Evolutionary conservation across 2,329 filamentous ascomycete genomes (phyloP).

Genomic region (Aspergillus persii): DNA sequence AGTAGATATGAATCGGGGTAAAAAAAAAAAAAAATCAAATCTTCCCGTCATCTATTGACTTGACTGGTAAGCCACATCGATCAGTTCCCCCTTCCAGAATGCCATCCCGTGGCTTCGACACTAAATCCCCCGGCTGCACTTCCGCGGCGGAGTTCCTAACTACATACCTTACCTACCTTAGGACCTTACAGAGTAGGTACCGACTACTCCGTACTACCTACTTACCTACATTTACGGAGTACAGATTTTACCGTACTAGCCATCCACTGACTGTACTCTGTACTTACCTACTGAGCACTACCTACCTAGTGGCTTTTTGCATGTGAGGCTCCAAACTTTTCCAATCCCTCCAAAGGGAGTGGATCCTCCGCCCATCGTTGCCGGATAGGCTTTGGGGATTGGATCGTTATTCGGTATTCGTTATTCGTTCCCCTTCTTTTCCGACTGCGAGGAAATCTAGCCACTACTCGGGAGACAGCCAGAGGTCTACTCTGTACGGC

Average conservation of each 20-base stretch:
- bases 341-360: slow-evolving; percentile 3
- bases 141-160: neutral
- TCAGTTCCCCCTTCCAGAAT: slow-evolving; percentile 6
- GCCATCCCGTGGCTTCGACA: slow-evolving; percentile 5
- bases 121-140: slow-evolving; percentile 7
- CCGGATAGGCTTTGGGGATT: neutral
- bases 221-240: no score
- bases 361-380: neutral
- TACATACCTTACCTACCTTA: no score
- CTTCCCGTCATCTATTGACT: neutral
- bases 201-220: no score
- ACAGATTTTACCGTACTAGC: no score
- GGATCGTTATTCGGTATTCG: neutral
- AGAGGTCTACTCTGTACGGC: neutral
- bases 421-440: neutral
- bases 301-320: neutral
- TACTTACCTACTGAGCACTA: no score
- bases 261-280: no score
- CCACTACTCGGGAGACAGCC: neutral
- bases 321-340: slow-evolving; percentile 8
- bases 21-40: no score
- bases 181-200: no score
- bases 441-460: neutral
- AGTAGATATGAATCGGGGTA: no score
- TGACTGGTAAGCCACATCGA: neutral